Percentiles rank a stretch among this genome's conserved stretches.
phyloP scores from a whole-genome alignment of 768 basidiomycete genomes.

The Kwoniella dendrophila region DNA sequence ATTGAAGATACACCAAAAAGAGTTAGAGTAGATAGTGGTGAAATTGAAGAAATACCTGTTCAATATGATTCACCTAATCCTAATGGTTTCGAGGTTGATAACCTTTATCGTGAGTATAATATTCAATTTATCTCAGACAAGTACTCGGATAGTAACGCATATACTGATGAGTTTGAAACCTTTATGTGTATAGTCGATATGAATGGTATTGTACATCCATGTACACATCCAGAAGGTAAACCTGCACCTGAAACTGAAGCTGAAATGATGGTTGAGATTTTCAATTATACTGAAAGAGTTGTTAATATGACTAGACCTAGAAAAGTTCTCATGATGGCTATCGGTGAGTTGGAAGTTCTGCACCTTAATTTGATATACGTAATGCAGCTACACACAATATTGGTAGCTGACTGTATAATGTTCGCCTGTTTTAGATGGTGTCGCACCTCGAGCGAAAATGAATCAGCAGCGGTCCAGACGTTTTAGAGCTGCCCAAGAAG shows the following conservation, averaged over 20 bases:
- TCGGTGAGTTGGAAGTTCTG: slow-evolving; percentile 64
- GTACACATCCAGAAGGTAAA: slow-evolving; percentile 97
- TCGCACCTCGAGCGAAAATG: slow-evolving; percentile 98
- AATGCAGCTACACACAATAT: not conserved
- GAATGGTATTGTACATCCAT: slow-evolving; percentile 99
- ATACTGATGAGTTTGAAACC: not conserved
- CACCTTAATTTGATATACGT: not conserved
- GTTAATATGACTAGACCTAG: slow-evolving; percentile 96
- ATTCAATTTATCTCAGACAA: not conserved
- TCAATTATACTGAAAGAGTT: slow-evolving; percentile 93
- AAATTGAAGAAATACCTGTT: slow-evolving; percentile 69
- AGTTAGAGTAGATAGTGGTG: slow-evolving; percentile 67
- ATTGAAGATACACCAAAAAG: slow-evolving; percentile 77
- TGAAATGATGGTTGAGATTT: slow-evolving; percentile 98
- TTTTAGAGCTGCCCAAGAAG: slow-evolving; percentile 92
- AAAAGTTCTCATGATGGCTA: slow-evolving; percentile 96
- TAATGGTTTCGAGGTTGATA: slow-evolving; percentile 94
- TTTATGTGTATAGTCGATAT: slow-evolving; percentile 69
- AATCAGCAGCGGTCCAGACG: slow-evolving; percentile 98
- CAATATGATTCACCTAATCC: slow-evolving; percentile 75
- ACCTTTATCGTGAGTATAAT: slow-evolving; percentile 66
- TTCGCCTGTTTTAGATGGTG: slow-evolving; percentile 69
- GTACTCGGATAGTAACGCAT: not conserved
- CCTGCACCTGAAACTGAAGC: slow-evolving; percentile 97
- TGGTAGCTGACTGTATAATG: slow-evolving; percentile 10